phyloP scores from a whole-genome alignment of 805 yeast genomes.

The Schizosaccharomyces lindneri region DNA sequence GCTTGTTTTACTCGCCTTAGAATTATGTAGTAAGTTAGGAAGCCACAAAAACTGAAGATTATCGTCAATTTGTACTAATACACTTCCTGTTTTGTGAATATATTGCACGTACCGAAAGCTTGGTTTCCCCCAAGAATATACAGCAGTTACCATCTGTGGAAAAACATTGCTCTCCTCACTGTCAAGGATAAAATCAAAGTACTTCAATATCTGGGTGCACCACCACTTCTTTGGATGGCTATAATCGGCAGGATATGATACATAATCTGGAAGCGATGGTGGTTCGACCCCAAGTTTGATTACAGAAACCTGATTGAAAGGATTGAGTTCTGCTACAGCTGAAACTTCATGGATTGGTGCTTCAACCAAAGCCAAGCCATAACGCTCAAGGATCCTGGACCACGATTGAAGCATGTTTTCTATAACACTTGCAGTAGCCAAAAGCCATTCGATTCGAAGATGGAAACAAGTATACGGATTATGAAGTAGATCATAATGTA shows the following conservation, averaged over 20 bases:
- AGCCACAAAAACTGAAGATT: neutral
- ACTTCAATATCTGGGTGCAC: constrained; percentile 47
- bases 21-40: neutral
- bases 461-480: constrained; percentile 91
- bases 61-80: constrained; percentile 46
- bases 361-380: constrained; percentile 60
- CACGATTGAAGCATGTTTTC: constrained; percentile 58
- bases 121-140: constrained; percentile 82
- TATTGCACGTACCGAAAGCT: constrained; percentile 64
- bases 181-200: constrained; percentile 56
- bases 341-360: constrained; percentile 79
- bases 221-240: constrained; percentile 31
- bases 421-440: constrained; percentile 60
- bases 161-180: constrained; percentile 33
- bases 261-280: constrained; percentile 15
- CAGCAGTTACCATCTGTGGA: constrained; percentile 31
- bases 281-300: constrained; percentile 46
- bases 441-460: constrained; percentile 75
- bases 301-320: constrained; percentile 68
- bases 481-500: constrained; percentile 78
- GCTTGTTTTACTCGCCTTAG: neutral
- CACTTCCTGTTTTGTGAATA: constrained; percentile 70
- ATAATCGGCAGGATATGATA: constrained; percentile 3
- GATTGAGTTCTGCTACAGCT: constrained; percentile 48
- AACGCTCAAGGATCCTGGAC: constrained; percentile 63